Evolutionary conservation across 768 basidiomycete genomes (phyloP).

Genomic region (Mycena alexandri): DNA sequence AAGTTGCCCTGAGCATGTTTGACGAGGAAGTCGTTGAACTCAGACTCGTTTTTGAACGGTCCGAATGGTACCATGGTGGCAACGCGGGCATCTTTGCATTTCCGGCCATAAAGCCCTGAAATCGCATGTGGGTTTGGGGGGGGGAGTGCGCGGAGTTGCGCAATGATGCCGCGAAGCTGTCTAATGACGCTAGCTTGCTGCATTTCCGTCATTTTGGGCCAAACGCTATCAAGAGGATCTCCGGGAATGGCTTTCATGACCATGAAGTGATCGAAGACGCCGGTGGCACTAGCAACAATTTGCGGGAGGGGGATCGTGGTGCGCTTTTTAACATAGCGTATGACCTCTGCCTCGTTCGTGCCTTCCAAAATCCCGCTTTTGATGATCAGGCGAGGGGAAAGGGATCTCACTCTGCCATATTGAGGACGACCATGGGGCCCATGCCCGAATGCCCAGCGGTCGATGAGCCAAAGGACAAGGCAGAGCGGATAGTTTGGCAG

Average conservation of each 20-base stretch:
- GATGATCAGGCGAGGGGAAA: not conserved
- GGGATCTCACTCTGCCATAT: not conserved
- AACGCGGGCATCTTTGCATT: not conserved
- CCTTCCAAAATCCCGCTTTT: not conserved
- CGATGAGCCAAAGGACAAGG: slow-evolving; percentile 3
- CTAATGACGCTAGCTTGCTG: not conserved
- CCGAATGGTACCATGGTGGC: slow-evolving; percentile 6
- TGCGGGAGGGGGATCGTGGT: slow-evolving; percentile 3
- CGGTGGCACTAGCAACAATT: slow-evolving; percentile 2
- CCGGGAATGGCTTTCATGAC: slow-evolving; percentile 8
- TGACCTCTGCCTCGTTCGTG: slow-evolving; percentile 7
- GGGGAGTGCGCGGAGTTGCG: not conserved
- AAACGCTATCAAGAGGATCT: not conserved
- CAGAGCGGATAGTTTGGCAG: slow-evolving; percentile 3
- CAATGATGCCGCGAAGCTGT: not conserved
- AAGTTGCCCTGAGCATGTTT: not conserved
- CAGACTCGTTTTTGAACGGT: slow-evolving; percentile 11
- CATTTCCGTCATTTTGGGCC: not conserved
- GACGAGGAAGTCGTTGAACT: slow-evolving; percentile 19
- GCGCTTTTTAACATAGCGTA: slow-evolving; percentile 7
- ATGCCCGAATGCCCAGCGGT: not conserved
- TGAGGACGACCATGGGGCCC: not conserved
- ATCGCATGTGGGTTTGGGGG: not conserved
- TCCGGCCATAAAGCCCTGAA: not conserved
- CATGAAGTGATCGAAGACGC: not conserved